Evolutionary conservation across 345 rosid species (phyloP).

Genomic region (Brassica juncea): DNA sequence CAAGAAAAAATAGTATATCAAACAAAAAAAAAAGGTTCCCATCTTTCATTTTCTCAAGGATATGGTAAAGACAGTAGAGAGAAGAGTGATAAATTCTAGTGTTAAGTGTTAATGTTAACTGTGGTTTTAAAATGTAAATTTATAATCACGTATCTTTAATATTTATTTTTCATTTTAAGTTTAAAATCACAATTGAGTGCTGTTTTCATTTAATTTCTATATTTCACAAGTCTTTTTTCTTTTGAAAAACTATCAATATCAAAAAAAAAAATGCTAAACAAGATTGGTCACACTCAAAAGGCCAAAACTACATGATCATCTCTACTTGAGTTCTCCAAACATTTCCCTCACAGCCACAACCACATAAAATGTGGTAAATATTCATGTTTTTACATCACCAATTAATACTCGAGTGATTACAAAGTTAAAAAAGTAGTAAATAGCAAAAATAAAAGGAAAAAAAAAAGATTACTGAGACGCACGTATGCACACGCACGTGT

Average conservation of each 20-base stretch:
- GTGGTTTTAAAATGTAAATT: too few relatives aligned
- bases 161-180: not conserved
- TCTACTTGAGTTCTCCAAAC: not conserved
- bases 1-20: too few relatives aligned
- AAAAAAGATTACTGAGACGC: not conserved
- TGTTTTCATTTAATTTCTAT: not conserved
- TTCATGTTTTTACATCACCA: constrained; percentile 24
- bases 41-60: too few relatives aligned
- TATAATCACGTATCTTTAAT: too few relatives aligned
- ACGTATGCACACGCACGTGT: not conserved
- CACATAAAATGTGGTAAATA: constrained; percentile 19
- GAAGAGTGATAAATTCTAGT: too few relatives aligned
- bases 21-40: too few relatives aligned
- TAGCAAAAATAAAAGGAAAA: not conserved
- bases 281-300: too few relatives aligned
- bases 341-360: not conserved
- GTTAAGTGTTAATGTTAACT: too few relatives aligned
- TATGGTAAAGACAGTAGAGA: too few relatives aligned
- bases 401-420: constrained; percentile 15
- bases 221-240: not conserved
- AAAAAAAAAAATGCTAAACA: too few relatives aligned
- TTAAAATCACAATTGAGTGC: not conserved
- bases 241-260: too few relatives aligned
- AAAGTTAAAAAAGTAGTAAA: not conserved
- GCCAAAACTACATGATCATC: constrained; percentile 3